Evolutionary conservation across 169 alveolate genomes (phyloP), one percentile per base, ranked within the genome.

Genomic region (Eimeria zaria): DNA sequence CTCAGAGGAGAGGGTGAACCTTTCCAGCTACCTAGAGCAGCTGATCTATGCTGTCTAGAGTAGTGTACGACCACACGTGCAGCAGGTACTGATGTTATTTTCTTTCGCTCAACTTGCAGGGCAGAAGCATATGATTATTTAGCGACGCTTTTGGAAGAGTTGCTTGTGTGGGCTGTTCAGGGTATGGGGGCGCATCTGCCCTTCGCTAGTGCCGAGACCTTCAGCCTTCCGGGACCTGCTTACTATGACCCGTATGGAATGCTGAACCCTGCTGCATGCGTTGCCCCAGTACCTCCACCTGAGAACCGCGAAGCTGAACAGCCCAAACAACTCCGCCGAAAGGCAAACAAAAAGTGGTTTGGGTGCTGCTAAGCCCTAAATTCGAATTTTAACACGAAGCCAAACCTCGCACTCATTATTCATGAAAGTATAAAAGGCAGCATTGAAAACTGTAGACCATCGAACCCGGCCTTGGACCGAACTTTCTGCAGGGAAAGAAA

Each of bases 171-270:
- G 24, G 53, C 24, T 12, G 33, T 53, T 46, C 91, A 83, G 91
- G 91, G 91, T 22, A 24, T 83, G 91, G 73, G 69, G 73, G 46
- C 78, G 4, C 94, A 87, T 16, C 20, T 64, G n/a, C 81, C 94
- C 60, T 62, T 62, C 60, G 44, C 78, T 51, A 9, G 58, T 48
- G n/a, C 46, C 22, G 81, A 87, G 60, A 36, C 73, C 36, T 36
- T 85, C 87, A 41, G 73, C 46, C 55, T 92, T 46, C 91, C 91
- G 14, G 96, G 96, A n/a, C 96, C 96, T 36, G 48, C 91, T 55
- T 92, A 92, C 96, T 92, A 92, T 55, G 96, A 92, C 74, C 96
- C 96, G 44, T 92, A 92, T 85, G 96, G 96, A 55, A 92, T 92
- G 96, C 48, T 92, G 39, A 92, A 92, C 85, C 96, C 96, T 16